Evolutionary conservation across 2,329 filamentous ascomycete genomes (phyloP), one percentile per base, ranked within the genome.

Genomic region (Conoideocrella luteorostrata): DNA sequence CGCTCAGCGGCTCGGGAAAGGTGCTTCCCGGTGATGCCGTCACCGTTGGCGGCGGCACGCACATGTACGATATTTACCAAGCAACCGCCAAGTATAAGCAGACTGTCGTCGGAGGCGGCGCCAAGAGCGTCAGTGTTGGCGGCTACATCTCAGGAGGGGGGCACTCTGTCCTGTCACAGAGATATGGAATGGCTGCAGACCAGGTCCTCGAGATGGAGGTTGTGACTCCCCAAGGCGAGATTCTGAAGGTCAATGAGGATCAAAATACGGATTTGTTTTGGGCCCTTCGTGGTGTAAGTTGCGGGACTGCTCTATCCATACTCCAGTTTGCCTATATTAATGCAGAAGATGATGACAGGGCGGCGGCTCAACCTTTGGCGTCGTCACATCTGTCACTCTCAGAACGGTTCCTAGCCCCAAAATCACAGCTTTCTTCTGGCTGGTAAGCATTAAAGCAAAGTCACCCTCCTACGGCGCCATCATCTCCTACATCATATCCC

Each of bases 121-220:
- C 49, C 33, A 50, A 56, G 21, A 44, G 55, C 47, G 56, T 60
- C 15, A 45, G 54, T 45, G 52, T 60, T 33, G 64, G 65, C 5
- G 67, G 67, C 2, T 70, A 63, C 55, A 52, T 58, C 1, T 59
- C 63, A 22, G 66, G 68, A 4, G 69, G 65, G 17, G 68, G 69
- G 10, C 68, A 72, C 38, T 60, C 60, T 3, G 62, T 64, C 2
- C 56, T 61, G 7, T 59, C 61, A 10, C 57, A 55, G 32, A 55
- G 63, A 23, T 70, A 67, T 44, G 69, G 68, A 3, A 56, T 72
- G 11, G 68, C 59, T 2, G 63, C 66, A 1, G 70, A 73, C 48
- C 65, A 72, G 49, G 58, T 68, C 1, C 62, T 72, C 28, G 66
- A 69, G 45, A 59, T 60, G 5, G 53, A 67, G 24, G 63, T 71